Conservation (phyloP, 2,329 filamentous ascomycete species). For the Knufia petricola region DNA sequence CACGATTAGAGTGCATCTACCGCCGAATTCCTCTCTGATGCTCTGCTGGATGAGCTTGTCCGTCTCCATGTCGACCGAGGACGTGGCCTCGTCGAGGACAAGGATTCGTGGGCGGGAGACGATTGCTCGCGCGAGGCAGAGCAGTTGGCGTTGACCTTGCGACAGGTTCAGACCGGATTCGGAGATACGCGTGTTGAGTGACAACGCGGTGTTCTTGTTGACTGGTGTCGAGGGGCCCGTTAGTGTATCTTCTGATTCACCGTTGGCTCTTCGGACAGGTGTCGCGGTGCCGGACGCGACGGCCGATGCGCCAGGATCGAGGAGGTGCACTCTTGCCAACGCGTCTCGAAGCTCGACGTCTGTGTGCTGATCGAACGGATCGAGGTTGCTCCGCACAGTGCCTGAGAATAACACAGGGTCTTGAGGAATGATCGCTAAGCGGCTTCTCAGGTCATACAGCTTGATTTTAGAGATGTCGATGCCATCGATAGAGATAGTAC, state of each 20-base stretch:
- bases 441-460: slow-evolving; percentile 60
- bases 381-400: slow-evolving; percentile 65
- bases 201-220: slow-evolving; percentile 58
- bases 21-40: slow-evolving; percentile 62
- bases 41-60: slow-evolving; percentile 64
- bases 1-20: slow-evolving; percentile 55
- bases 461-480: slow-evolving; percentile 64
- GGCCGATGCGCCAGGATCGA: slow-evolving; percentile 28
- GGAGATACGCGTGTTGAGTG: slow-evolving; percentile 54
- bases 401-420: slow-evolving; percentile 76
- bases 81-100: slow-evolving; percentile 72
- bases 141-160: slow-evolving; percentile 65
- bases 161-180: slow-evolving; percentile 67
- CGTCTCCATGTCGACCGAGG: slow-evolving; percentile 67
- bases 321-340: slow-evolving; percentile 60
- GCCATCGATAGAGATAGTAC: slow-evolving; percentile 61
- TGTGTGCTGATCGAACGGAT: slow-evolving; percentile 62
- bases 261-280: slow-evolving; percentile 21
- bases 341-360: slow-evolving; percentile 62
- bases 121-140: slow-evolving; percentile 65
- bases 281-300: slow-evolving; percentile 18
- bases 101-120: slow-evolving; percentile 64
- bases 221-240: slow-evolving; percentile 24
- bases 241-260: slow-evolving; percentile 10
- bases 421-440: slow-evolving; percentile 72